These are phyloP conservation scores for Amoebophrya sp. DNA, from an alignment of 169 alveolate genomes.

Conservation along the genomic window DNA sequence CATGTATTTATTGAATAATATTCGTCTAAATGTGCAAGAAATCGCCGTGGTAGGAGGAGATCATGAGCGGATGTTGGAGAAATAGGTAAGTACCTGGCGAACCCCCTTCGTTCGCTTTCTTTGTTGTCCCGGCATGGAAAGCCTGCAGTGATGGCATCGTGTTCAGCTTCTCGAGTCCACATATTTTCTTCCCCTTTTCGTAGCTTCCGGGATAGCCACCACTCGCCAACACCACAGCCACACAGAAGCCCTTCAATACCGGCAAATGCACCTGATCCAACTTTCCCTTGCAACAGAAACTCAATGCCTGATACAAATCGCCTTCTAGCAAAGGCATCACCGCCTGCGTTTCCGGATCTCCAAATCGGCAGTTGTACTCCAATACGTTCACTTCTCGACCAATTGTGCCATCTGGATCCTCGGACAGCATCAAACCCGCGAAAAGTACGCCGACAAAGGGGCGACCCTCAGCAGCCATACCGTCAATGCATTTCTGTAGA, in stretches of 20 bases:
- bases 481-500: conserved; percentile 34
- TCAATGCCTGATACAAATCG: not conserved
- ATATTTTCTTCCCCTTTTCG: not conserved
- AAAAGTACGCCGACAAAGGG: conserved; percentile 49
- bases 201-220: conserved; percentile 26
- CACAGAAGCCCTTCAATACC: not conserved
- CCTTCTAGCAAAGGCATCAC: not conserved
- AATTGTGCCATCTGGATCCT: not conserved
- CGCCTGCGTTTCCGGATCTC: conserved; percentile 54
- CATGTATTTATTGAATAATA: too few species aligned
- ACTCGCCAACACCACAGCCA: conserved; percentile 2
- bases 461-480: conserved; percentile 45
- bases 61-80: too few species aligned
- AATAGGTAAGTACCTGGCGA: too few species aligned
- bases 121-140: not conserved
- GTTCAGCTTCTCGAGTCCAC: not conserved
- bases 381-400: conserved; percentile 40
- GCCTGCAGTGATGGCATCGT: not conserved
- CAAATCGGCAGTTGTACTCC: conserved; percentile 56
- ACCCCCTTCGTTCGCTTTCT: too few species aligned
- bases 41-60: too few species aligned
- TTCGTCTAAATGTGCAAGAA: too few species aligned
- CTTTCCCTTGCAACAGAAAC: not conserved
- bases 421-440: conserved; percentile 45
- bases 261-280: not conserved